These are phyloP conservation scores for Patellifolia procumbens DNA, from an alignment of 179 eudicot species.

Conservation along the genomic window DNA sequence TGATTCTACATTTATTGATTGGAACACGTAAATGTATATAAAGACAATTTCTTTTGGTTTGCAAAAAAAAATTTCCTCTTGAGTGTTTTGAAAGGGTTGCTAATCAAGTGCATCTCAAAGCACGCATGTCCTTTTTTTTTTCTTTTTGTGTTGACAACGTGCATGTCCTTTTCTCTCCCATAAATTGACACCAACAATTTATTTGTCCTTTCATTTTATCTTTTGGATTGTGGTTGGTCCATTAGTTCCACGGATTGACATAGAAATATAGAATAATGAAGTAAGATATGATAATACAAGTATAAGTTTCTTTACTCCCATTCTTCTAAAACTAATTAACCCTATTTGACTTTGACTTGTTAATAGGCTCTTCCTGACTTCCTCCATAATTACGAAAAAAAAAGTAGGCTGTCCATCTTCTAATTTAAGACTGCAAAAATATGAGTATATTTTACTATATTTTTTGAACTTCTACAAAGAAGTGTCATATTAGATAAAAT, in stretches of 20 bases:
- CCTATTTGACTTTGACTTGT: constrained; percentile 5
- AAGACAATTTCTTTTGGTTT: not conserved
- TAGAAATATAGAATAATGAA: not conserved
- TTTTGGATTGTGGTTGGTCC: not conserved
- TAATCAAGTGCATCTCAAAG: constrained; percentile 7
- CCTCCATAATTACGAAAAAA: too few species aligned
- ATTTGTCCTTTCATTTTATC: not conserved
- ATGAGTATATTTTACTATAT: too few species aligned
- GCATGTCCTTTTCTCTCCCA: not conserved
- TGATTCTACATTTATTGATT: constrained; percentile 14
- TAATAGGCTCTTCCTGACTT: not conserved
- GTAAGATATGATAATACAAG: not conserved
- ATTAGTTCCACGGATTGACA: not conserved
- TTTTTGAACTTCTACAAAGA: too few species aligned
- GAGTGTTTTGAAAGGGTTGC: constrained; percentile 14
- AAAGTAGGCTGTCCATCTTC: too few species aligned
- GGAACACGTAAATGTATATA: not conserved
- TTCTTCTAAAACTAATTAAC: not conserved
- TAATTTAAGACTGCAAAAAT: too few species aligned
- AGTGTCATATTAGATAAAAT: too few species aligned
- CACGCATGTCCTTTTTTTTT: not conserved
- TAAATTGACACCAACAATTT: constrained; percentile 3
- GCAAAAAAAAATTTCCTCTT: too few species aligned
- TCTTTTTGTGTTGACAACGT: too few species aligned
- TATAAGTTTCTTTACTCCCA: not conserved